Evolutionary conservation across 129 eudicot genomes (phyloP).

Genomic region (Flaveria sonorensis): DNA sequence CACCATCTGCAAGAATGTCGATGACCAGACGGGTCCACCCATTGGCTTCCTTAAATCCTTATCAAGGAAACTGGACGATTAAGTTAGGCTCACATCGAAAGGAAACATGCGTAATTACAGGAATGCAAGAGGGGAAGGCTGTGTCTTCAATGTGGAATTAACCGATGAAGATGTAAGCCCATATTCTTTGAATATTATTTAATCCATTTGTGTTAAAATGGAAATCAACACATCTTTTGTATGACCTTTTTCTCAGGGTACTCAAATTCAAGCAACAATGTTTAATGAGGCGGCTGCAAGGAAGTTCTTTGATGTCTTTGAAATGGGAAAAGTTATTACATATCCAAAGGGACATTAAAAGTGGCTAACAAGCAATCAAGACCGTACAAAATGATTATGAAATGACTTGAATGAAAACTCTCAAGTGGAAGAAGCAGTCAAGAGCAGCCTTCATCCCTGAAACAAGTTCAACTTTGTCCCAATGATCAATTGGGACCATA

Average conservation of each 20-base stretch:
- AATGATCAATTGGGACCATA: constrained; percentile 91
- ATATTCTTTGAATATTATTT: background rate
- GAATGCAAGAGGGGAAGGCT: constrained; percentile 86
- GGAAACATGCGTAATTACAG: constrained; percentile 72
- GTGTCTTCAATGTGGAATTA: constrained; percentile 87
- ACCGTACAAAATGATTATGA: constrained; percentile 94
- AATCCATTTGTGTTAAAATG: background rate
- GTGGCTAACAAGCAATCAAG: constrained; percentile 95
- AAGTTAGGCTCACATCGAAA: constrained; percentile 76
- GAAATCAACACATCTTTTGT: background rate
- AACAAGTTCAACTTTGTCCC: constrained; percentile 77
- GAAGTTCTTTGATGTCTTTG: constrained; percentile 79
- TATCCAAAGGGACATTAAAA: constrained; percentile 78
- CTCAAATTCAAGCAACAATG: constrained; percentile 98
- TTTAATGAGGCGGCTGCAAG: constrained; percentile 76
- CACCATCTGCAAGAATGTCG: constrained; percentile 84
- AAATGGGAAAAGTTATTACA: constrained; percentile 93
- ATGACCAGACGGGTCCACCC: constrained; percentile 89
- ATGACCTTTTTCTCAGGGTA: constrained; percentile 55
- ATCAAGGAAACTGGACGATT: constrained; percentile 94
- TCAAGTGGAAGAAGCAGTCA: constrained; percentile 70
- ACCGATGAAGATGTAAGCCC: constrained; percentile 91
- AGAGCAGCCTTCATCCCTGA: constrained; percentile 75
- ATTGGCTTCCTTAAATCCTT: constrained; percentile 85
- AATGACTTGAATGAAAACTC: constrained; percentile 89